Evolutionary conservation across 2,329 filamentous ascomycete genomes (phyloP).

Genomic region (Escovopsis weberi): DNA sequence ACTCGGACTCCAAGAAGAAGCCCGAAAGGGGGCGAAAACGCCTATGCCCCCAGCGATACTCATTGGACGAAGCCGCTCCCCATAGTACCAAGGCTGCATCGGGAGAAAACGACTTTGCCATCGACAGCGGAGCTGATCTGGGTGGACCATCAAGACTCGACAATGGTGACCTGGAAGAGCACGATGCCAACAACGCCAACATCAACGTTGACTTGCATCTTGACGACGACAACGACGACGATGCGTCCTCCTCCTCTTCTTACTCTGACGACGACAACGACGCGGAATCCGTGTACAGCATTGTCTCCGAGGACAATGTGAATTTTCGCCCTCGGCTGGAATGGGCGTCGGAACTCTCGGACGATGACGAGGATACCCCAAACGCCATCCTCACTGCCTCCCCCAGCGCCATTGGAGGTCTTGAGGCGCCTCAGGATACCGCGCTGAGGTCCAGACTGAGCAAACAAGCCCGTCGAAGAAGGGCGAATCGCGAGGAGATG

Average conservation of each 20-base stretch:
- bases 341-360: slow-evolving; percentile 44
- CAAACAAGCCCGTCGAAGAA: slow-evolving; percentile 40
- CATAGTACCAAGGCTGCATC: slow-evolving; percentile 10
- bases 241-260: background rate
- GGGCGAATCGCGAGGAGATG: slow-evolving; percentile 47
- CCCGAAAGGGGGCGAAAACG: background rate
- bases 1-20: background rate
- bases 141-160: slow-evolving; percentile 8
- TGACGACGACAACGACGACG: no score
- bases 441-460: slow-evolving; percentile 29
- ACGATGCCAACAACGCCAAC: no score
- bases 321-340: slow-evolving; percentile 37
- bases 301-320: slow-evolving; percentile 38
- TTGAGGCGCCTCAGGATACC: slow-evolving; percentile 29
- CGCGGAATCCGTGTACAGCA: slow-evolving; percentile 38
- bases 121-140: slow-evolving; percentile 28
- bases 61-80: no score
- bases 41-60: background rate
- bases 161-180: background rate
- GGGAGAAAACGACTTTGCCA: slow-evolving; percentile 21
- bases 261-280: slow-evolving; percentile 26
- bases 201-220: no score
- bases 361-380: slow-evolving; percentile 24
- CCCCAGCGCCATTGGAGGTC: slow-evolving; percentile 36
- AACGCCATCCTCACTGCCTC: slow-evolving; percentile 19